phyloP scores from a whole-genome alignment of 2,329 filamentous ascomycete genomes.

The Sarocladium kiliense region DNA sequence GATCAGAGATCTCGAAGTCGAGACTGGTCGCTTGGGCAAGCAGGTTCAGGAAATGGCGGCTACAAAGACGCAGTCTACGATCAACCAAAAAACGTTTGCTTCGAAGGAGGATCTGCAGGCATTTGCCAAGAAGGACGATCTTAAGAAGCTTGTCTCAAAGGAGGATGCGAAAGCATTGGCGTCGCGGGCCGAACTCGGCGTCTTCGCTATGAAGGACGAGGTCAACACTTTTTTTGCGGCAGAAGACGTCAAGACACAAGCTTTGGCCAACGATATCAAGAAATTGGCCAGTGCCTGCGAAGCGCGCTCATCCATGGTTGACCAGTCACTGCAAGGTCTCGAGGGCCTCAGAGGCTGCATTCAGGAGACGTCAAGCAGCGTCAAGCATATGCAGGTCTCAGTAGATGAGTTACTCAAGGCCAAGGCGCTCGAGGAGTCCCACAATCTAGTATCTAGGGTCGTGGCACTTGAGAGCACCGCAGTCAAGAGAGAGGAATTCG shows the following conservation, averaged over 20 bases:
- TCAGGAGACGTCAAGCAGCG: not conserved
- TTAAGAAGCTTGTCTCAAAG: not conserved
- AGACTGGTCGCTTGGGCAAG: not conserved
- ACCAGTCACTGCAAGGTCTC: not conserved
- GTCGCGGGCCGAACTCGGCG: not conserved
- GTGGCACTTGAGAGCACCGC: not conserved
- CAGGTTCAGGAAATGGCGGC: not conserved
- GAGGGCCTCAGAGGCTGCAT: not conserved
- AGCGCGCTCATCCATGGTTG: not conserved
- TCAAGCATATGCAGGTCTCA: not conserved
- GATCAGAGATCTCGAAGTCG: not conserved
- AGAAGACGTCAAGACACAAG: not conserved
- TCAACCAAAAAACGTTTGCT: not conserved
- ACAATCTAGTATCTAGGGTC: not conserved
- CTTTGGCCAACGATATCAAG: not conserved
- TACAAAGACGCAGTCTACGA: not conserved
- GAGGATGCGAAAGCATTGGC: not conserved
- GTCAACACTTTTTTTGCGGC: not conserved
- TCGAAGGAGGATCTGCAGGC: not conserved
- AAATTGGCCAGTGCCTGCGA: not conserved
- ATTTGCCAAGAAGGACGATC: not conserved
- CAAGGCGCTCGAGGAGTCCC: too few relatives aligned
- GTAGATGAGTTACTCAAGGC: not conserved
- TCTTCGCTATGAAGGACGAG: not conserved
- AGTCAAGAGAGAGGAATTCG: not conserved